Conservation (phyloP, 306 rosid species). For the Mucuna pruriens region DNA sequence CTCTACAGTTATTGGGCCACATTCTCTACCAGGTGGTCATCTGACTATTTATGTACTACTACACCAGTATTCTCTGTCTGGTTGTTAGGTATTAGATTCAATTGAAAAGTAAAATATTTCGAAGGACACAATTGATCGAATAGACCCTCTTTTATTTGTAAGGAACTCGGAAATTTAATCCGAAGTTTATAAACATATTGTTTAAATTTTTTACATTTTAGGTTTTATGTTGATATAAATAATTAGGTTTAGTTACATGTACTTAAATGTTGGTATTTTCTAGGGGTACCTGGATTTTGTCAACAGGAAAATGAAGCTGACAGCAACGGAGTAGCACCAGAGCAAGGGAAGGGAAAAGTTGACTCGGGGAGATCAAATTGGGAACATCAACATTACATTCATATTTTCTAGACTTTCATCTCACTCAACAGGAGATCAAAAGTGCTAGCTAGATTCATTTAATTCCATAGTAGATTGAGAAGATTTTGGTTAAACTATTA, state of each 20-base stretch:
- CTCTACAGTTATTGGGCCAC: background rate
- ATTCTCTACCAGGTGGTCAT: constrained; percentile 8
- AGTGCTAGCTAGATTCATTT: background rate
- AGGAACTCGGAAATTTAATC: constrained; percentile 26
- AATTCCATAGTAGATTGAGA: background rate
- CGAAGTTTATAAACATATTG: background rate
- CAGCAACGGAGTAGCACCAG: constrained; percentile 29
- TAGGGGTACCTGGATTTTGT: constrained; percentile 86
- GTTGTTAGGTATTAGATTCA: background rate
- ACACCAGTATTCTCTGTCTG: constrained; percentile 1
- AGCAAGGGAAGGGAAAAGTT: constrained; percentile 25
- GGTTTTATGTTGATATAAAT: background rate
- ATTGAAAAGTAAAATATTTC: background rate
- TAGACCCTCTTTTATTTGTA: background rate
- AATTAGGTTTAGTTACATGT: background rate
- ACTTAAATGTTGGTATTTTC: constrained; percentile 27
- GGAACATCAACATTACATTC: background rate
- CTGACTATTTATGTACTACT: background rate
- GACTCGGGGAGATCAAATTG: constrained; percentile 18
- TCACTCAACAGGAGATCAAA: too few species aligned
- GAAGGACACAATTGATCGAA: background rate
- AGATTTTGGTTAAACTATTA: background rate
- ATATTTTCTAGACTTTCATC: background rate
- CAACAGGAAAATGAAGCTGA: constrained; percentile 56
- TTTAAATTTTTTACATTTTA: constrained; percentile 5